These are phyloP conservation scores for Diospyros lotus DNA, from an alignment of 148 eudicot species.

Conservation along the genomic window DNA sequence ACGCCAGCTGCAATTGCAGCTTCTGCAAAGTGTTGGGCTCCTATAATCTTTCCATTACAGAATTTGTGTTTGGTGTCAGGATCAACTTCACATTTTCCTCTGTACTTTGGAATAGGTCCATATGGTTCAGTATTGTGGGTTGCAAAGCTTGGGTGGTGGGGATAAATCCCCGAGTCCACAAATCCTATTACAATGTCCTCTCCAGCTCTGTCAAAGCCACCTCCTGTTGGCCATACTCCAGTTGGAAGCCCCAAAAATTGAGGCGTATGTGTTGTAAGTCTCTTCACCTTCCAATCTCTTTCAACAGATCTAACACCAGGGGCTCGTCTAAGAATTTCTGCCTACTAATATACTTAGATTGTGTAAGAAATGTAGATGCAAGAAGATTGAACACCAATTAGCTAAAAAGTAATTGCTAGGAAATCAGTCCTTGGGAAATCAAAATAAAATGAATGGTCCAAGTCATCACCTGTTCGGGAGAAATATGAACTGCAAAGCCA, in stretches of 20 bases:
- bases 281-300: constrained; percentile 93
- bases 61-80: constrained; percentile 58
- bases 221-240: constrained; percentile 97
- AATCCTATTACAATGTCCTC: constrained; percentile 91
- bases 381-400: constrained; percentile 1
- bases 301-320: constrained; percentile 91
- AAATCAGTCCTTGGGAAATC: background rate
- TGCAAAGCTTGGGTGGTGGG: constrained; percentile 87
- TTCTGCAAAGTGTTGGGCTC: constrained; percentile 97
- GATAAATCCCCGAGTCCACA: constrained; percentile 87
- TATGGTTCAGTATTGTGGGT: constrained; percentile 61
- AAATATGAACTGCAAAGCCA: constrained; percentile 84
- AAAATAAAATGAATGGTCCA: background rate
- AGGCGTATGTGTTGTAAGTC: constrained; percentile 97
- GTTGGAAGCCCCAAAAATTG: constrained; percentile 96
- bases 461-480: constrained; percentile 85
- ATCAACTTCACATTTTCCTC: constrained; percentile 90
- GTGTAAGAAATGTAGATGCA: constrained; percentile 27
- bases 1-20: constrained; percentile 96
- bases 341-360: constrained; percentile 63
- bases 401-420: background rate
- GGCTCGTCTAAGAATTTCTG: constrained; percentile 75
- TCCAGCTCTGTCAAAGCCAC: constrained; percentile 86
- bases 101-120: constrained; percentile 77
- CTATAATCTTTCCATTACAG: constrained; percentile 95